Conservation (phyloP, 1,284 basidiomycete genomes). For the Tilletia setariae region DNA sequence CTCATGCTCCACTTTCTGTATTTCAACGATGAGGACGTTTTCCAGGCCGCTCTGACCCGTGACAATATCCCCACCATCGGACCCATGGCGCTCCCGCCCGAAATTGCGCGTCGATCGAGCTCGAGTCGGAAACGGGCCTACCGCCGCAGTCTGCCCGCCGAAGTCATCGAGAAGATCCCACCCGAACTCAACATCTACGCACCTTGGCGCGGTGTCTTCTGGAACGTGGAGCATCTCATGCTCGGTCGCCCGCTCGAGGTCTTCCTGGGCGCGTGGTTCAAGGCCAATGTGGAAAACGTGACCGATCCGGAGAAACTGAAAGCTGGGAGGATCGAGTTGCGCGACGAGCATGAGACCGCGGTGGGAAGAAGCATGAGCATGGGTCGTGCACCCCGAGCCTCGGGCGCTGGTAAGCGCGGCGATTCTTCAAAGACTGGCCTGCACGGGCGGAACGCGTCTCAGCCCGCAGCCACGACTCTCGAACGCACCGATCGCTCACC, state of each 20-base stretch:
- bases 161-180: neutral
- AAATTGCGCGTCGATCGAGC: no score
- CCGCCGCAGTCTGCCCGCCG: neutral
- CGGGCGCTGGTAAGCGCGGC: no score
- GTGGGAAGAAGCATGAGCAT: neutral
- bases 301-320: no score
- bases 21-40: neutral
- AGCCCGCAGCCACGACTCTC: no score
- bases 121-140: no score
- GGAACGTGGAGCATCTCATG: conserved; percentile 11
- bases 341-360: neutral
- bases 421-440: no score
- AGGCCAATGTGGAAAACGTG: neutral
- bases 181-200: neutral
- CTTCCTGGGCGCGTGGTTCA: conserved; percentile 3
- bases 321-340: no score
- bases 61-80: neutral
- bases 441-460: no score
- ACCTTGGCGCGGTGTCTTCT: conserved; percentile 6
- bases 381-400: no score
- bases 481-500: no score
- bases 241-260: neutral
- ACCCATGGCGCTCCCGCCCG: no score
- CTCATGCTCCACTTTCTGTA: conserved; percentile 7
- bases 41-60: neutral